These are phyloP conservation scores for Citrus medica DNA, from an alignment of 345 rosid species.

Conservation along the genomic window DNA sequence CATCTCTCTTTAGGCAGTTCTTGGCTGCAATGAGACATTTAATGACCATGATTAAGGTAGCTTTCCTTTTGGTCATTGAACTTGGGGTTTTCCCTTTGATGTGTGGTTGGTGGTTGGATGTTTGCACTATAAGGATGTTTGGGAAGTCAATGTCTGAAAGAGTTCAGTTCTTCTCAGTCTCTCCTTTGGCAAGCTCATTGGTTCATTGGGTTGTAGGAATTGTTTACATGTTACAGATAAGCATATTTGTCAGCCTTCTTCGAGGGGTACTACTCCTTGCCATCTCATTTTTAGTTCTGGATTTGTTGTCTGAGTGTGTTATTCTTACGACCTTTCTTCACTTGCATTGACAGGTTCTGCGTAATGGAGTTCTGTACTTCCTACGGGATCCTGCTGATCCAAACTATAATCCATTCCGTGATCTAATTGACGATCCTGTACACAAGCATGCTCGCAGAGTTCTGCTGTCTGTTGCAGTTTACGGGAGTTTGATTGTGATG, in stretches of 20 bases:
- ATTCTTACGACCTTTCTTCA: not conserved
- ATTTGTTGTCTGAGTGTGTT: not conserved
- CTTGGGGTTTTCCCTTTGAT: conserved; percentile 98
- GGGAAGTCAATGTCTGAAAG: conserved; percentile 93
- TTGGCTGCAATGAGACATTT: conserved; percentile 97
- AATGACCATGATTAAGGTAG: conserved; percentile 99
- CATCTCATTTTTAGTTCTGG: not conserved
- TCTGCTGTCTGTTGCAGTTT: conserved; percentile 87
- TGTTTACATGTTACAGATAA: conserved; percentile 93
- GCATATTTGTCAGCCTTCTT: conserved; percentile 98
- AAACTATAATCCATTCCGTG: conserved; percentile 96
- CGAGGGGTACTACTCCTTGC: conserved; percentile 71
- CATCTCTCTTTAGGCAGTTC: conserved; percentile 90
- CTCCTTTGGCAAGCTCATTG: conserved; percentile 94
- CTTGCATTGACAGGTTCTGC: conserved; percentile 68
- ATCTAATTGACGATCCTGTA: conserved; percentile 96
- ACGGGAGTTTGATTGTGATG: conserved; percentile 98
- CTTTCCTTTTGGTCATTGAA: conserved; percentile 94
- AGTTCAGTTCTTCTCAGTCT: conserved; percentile 70
- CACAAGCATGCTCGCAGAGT: conserved; percentile 97
- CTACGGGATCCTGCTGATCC: conserved; percentile 99
- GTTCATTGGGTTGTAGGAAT: conserved; percentile 98
- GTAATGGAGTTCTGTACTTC: conserved; percentile 89
- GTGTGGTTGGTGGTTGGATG: conserved; percentile 99
- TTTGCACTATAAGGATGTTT: conserved; percentile 92